phyloP scores from a whole-genome alignment of 306 rosid species.

The Cicer judaicum region DNA sequence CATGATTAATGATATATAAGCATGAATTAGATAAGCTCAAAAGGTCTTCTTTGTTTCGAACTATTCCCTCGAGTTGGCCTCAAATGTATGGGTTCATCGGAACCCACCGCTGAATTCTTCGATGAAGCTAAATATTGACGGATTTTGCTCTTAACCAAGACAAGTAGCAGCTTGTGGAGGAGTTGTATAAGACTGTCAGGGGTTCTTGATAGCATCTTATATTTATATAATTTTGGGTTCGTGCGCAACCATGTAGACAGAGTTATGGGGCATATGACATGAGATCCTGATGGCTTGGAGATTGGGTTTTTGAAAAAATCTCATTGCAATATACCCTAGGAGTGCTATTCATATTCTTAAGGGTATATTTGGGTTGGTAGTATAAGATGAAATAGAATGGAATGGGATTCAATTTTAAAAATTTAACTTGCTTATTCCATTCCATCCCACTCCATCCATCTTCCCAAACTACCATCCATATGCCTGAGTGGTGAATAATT shows the following conservation, averaged over 20 bases:
- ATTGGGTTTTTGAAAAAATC: no score
- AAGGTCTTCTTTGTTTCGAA: constrained; percentile 8
- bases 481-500: no score
- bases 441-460: no score
- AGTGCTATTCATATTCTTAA: no score
- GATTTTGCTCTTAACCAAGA: constrained; percentile 5
- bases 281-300: background rate
- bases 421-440: no score
- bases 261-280: background rate
- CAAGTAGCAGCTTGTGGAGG: background rate
- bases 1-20: background rate
- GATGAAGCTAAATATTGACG: background rate
- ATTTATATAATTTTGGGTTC: background rate
- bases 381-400: no score
- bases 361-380: no score
- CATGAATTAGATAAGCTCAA: background rate
- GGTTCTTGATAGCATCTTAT: background rate
- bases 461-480: no score
- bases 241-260: background rate
- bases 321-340: no score
- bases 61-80: background rate
- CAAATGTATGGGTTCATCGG: background rate
- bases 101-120: background rate
- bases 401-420: no score
- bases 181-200: background rate